phyloP scores from a whole-genome alignment of 768 basidiomycete species.

The Rhodotorula sphaerocarpa region DNA sequence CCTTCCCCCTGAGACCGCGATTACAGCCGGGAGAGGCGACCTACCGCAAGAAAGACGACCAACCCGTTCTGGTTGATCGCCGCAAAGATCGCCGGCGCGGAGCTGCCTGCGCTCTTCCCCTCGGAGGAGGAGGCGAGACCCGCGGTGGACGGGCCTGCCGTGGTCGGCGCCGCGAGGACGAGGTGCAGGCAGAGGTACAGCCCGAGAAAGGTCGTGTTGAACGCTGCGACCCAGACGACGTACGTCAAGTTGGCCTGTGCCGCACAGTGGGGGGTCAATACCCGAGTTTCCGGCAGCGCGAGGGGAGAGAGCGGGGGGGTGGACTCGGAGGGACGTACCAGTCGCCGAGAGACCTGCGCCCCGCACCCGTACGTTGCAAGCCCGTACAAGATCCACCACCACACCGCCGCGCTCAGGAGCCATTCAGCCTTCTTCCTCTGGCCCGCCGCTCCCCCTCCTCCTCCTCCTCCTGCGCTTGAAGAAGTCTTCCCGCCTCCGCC shows the following conservation, averaged over 20 bases:
- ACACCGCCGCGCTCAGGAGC: slow-evolving; percentile 62
- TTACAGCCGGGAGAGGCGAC: too few species aligned
- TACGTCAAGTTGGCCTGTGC: slow-evolving; percentile 76
- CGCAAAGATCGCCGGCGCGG: slow-evolving; percentile 53
- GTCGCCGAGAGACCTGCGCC: slow-evolving; percentile 51
- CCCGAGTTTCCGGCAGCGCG: too few species aligned
- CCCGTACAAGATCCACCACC: slow-evolving; percentile 67
- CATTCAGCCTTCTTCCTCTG: slow-evolving; percentile 63
- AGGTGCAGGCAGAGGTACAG: slow-evolving; percentile 72
- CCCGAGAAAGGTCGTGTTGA: slow-evolving; percentile 75
- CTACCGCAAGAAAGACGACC: slow-evolving; percentile 67
- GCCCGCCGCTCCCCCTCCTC: slow-evolving; percentile 11
- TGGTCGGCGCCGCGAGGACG: slow-evolving; percentile 39
- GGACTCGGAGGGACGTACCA: slow-evolving; percentile 50
- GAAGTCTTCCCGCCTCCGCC: too few species aligned
- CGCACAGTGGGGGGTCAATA: too few species aligned
- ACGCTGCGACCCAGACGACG: slow-evolving; percentile 78
- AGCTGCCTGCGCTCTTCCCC: too few species aligned
- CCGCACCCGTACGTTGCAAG: slow-evolving; percentile 21
- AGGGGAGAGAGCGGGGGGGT: too few species aligned
- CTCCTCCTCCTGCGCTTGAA: too few species aligned
- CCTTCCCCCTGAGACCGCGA: too few species aligned
- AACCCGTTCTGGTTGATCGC: slow-evolving; percentile 78
- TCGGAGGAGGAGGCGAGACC: too few species aligned
- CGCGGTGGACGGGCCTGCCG: slow-evolving; percentile 38